A percentile compares a stretch with the other conserved stretches of the same genome.
Conservation (phyloP, 345 rosid genomes). For the Raphanus raphanistrum region DNA sequence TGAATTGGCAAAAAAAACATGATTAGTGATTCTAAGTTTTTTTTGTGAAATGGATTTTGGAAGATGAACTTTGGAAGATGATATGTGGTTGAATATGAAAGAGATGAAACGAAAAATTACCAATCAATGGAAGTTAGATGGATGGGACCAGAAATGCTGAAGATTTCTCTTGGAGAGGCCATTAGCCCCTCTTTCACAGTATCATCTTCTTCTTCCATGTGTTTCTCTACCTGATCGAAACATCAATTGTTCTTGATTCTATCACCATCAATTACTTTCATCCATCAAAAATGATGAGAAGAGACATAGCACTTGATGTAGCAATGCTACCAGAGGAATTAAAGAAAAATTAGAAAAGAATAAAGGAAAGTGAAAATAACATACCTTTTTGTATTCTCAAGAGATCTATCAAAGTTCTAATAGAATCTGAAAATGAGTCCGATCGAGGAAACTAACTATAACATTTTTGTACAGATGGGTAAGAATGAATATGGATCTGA, state of each 20-base stretch:
- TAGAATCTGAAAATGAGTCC: slow-evolving; percentile 6
- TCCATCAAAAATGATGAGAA: neutral
- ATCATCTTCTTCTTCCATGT: slow-evolving; percentile 39
- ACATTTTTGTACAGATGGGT: slow-evolving; percentile 3
- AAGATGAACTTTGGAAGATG: slow-evolving; percentile 29
- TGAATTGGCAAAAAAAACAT: neutral
- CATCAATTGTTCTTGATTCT: neutral
- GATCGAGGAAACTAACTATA: slow-evolving; percentile 9
- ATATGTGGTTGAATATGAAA: slow-evolving; percentile 2
- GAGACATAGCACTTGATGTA: neutral
- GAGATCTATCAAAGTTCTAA: neutral
- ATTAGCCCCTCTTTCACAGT: slow-evolving; percentile 38
- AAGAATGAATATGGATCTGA: slow-evolving; percentile 3
- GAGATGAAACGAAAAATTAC: slow-evolving; percentile 32
- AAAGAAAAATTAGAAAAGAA: neutral
- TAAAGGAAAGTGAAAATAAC: neutral
- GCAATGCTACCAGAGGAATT: neutral
- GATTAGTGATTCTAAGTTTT: neutral
- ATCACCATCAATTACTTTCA: neutral
- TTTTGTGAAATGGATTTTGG: neutral
- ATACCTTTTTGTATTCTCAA: slow-evolving; percentile 5
- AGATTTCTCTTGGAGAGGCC: slow-evolving; percentile 45
- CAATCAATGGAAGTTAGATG: slow-evolving; percentile 60
- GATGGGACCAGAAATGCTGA: slow-evolving; percentile 59
- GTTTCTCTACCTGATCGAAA: slow-evolving; percentile 1